Percentiles rank a stretch among this genome's conserved stretches.
These are phyloP conservation scores for Naganishia albida DNA, from an alignment of 1,284 basidiomycete species.

Conservation along the genomic window DNA sequence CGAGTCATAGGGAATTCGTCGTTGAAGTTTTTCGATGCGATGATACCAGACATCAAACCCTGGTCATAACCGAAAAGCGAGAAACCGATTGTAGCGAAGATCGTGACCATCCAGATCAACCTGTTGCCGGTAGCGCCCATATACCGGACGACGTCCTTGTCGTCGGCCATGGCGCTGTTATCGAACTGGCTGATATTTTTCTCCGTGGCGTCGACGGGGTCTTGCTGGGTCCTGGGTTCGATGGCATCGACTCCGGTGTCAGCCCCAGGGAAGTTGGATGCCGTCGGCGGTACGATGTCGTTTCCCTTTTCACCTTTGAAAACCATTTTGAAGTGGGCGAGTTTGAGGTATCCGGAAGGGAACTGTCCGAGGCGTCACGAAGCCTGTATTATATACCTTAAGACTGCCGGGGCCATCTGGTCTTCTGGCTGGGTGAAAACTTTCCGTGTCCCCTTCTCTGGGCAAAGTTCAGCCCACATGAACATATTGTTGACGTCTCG, in stretches of 20 bases:
- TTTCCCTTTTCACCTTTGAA: constrained; percentile 23
- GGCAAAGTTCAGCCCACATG: constrained; percentile 12
- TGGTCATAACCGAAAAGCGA: constrained; percentile 34
- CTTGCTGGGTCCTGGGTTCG: constrained; percentile 19
- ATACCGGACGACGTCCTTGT: constrained; percentile 26
- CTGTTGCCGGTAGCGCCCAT: constrained; percentile 29
- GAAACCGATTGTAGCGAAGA: constrained; percentile 34
- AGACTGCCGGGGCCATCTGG: neutral
- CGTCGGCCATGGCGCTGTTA: constrained; percentile 11
- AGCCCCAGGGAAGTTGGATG: constrained; percentile 25
- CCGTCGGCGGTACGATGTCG: constrained; percentile 23
- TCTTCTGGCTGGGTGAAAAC: constrained; percentile 2
- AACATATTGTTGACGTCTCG: constrained; percentile 10
- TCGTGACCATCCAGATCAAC: constrained; percentile 32
- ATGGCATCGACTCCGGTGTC: constrained; percentile 27
- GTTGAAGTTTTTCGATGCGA: constrained; percentile 53
- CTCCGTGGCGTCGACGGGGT: constrained; percentile 20
- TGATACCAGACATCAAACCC: constrained; percentile 54
- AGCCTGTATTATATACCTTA: neutral
- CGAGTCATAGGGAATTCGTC: constrained; percentile 48
- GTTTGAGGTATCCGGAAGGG: neutral
- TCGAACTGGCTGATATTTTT: constrained; percentile 3
- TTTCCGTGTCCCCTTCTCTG: constrained; percentile 2
- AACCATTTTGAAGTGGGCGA: constrained; percentile 4
- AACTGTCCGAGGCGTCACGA: neutral